Base-by-base conservation (phyloP, 1,284 basidiomycete species). In the Ustilago trichophora region DNA sequence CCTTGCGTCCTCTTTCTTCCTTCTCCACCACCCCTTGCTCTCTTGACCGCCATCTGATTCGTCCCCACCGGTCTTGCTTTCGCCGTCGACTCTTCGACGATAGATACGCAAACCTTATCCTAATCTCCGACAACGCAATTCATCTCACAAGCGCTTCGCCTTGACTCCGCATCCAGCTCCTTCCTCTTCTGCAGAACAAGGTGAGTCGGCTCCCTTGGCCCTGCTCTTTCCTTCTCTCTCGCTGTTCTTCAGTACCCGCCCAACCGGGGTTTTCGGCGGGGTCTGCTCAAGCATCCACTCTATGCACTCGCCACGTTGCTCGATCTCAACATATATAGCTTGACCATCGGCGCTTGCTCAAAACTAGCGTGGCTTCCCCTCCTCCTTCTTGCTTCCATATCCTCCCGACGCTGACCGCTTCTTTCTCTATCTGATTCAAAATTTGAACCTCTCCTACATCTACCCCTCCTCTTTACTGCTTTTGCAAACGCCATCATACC, bases 91-190 rank as follows among this genome's bases (percentile, higher is more conserved):
- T 18, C n/a, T n/a, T 29, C 40, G 27, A 19, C 22, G 38, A 19
- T 42, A 37, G 13, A 44, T 15, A 35, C 16, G 36, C 33, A 56
- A n/a, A 57, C 60, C 54, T 64, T 49, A 45, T 49, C 45, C 46
- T 32, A 21, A 57, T 35, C 60, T 57, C 60, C 53, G 60, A 64
- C 52, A 21, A 15, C 22, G 27, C 31, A 33, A 18, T 35, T 35
- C 7, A 29, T 13, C 7, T 13, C 7, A 34, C 34, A 36, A 38
- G 43, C 47, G 33, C 42, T 47, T 62, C 22, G 11, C 37, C 27
- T 43, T 48, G n/a, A 51, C n/a, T 51, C 47, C 49, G 49, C 60
- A 57, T 57, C 42, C 16, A 44, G 48, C 47, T 27, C 38, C 26
- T n/a, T n/a, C n/a, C n/a, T n/a, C n/a, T n/a, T n/a, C n/a, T n/a